These are phyloP conservation scores for Diutina neorugosa DNA, from an alignment of 1,139 yeast genomes.

Conservation along the genomic window DNA sequence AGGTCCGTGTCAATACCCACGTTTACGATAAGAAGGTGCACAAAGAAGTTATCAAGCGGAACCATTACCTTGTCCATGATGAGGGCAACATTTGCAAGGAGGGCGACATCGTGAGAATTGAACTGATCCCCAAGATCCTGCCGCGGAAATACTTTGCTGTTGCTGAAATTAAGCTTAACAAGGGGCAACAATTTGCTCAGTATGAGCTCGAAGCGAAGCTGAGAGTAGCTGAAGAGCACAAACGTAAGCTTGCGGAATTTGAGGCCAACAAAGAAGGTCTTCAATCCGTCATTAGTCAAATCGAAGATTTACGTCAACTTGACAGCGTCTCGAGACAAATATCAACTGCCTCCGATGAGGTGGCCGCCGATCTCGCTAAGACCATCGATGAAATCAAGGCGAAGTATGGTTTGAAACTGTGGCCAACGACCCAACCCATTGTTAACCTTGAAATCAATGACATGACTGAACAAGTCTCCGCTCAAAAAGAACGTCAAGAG, in stretches of 20 bases:
- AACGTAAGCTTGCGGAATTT: constrained; percentile 36
- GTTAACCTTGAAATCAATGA: constrained; percentile 25
- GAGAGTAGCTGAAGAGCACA: constrained; percentile 53
- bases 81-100: constrained; percentile 86
- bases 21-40: constrained; percentile 59
- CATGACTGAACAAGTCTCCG: constrained; percentile 12
- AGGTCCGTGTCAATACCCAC: constrained; percentile 74
- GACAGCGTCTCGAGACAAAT: constrained; percentile 17
- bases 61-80: constrained; percentile 86
- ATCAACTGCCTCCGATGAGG: constrained; percentile 25
- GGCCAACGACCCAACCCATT: constrained; percentile 43
- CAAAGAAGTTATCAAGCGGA: constrained; percentile 66
- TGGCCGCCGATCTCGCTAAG: constrained; percentile 20
- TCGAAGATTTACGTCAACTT: background rate
- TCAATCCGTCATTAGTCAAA: constrained; percentile 9
- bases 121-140: constrained; percentile 77
- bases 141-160: constrained; percentile 82
- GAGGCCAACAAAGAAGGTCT: constrained; percentile 31
- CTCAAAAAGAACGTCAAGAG: background rate
- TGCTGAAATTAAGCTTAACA: constrained; percentile 79
- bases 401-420: constrained; percentile 43
- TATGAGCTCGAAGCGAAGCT: constrained; percentile 65
- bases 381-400: constrained; percentile 36
- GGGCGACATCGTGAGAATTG: constrained; percentile 92
- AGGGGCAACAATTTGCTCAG: constrained; percentile 83